These are phyloP conservation scores for Circinella minor DNA, from an alignment of 371 early-diverging fungal genomes.

Conservation along the genomic window DNA sequence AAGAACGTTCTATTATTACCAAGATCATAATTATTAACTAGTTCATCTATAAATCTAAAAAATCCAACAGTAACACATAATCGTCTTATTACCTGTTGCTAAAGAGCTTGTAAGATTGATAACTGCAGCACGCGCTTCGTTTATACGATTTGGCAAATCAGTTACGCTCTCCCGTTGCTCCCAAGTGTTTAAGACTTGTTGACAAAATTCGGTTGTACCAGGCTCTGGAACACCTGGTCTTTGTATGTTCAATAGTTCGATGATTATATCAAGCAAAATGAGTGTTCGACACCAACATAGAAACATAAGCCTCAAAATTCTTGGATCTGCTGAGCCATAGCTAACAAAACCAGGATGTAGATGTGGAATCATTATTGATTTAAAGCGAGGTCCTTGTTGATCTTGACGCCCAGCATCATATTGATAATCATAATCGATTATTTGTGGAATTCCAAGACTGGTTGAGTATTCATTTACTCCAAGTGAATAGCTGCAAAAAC, in stretches of 20 bases:
- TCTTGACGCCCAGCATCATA: too few relatives aligned
- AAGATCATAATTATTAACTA: too few relatives aligned
- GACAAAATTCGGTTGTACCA: too few relatives aligned
- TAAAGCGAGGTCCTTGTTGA: not conserved
- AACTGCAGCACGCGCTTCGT: too few relatives aligned
- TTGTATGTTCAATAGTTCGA: not conserved
- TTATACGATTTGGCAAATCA: too few relatives aligned
- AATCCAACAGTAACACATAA: too few relatives aligned
- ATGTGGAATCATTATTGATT: not conserved
- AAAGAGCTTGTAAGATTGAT: too few relatives aligned
- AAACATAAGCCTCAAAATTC: not conserved
- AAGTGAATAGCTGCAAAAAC: not conserved
- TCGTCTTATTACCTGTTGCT: too few relatives aligned
- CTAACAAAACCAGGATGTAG: constrained; percentile 7
- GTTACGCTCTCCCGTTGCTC: too few relatives aligned
- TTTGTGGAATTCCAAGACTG: not conserved
- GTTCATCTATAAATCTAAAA: too few relatives aligned
- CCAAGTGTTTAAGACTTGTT: too few relatives aligned
- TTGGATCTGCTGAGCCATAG: constrained; percentile 10
- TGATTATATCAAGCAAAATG: not conserved
- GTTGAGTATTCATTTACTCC: not conserved
- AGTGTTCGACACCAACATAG: not conserved
- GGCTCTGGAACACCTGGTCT: too few relatives aligned
- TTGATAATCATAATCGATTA: not conserved
- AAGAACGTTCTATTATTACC: not conserved